Evolutionary conservation across 2,329 filamentous ascomycete genomes (phyloP), one percentile per base, ranked within the genome.

Genomic region (Monilinia fructicola): DNA sequence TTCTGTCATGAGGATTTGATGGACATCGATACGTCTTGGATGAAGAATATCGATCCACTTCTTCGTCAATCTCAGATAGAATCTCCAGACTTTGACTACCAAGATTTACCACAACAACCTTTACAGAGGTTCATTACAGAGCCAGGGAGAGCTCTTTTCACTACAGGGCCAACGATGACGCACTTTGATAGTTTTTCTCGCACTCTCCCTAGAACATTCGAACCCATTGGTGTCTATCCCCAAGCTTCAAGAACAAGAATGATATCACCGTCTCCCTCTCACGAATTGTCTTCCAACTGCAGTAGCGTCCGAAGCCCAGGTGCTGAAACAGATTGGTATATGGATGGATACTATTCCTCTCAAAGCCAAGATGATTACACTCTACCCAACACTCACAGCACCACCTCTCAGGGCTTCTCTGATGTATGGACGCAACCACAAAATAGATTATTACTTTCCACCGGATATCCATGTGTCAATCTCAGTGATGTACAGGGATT

Each of bases 401-500:
- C 67, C n/a, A 44, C 65, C 35, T 50, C 44, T 38, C 70, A 70
- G 59, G 55, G 46, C 18, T 67, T 69, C 38, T 53, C 53, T 18
- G 67, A 69, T 55, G 9, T 42, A 12, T 68, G 54, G 35, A 38
- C 44, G 21, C 50, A 60, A 31, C 48, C 54, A 31, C 31, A 38
- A 16, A 23, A 26, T 26, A 65, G 67, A 63, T 23, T 26, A 5
- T 21, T 50, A 4, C 42, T 35, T 5, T 59, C 63, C 10, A 42
- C 64, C 38, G 67, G 69, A 28, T 53, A 58, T 21, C 42, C 44
- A n/a, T 70, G 67, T 52, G 73, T 76, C n/a, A 71, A 73, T 28
- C 66, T 75, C 54, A 71, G 67, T 53, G 70, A 75, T 67, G 69
- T 75, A 16, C 74, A 75, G 66, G 65, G 53, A 5, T 66, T 74